phyloP scores from a whole-genome alignment of 2,329 filamentous ascomycete genomes.

The Exophiala sp. region DNA sequence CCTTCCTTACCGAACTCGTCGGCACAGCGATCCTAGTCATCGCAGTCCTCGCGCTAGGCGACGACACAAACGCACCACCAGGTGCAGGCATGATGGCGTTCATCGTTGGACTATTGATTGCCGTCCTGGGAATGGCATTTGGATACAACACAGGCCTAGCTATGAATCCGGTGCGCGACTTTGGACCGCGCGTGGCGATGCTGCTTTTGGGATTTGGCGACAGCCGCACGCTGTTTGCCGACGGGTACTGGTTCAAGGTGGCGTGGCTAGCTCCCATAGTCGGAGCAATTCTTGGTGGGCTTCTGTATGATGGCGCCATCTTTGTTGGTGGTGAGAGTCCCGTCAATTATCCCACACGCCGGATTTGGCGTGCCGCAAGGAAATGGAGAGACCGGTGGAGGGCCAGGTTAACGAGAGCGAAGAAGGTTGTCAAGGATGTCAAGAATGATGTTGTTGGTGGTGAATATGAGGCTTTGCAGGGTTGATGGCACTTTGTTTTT shows the following conservation, averaged over 20 bases:
- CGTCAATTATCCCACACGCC: conserved; percentile 49
- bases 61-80: conserved; percentile 47
- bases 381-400: conserved; percentile 36
- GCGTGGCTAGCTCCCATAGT: conserved; percentile 41
- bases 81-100: conserved; percentile 53
- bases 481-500: neutral
- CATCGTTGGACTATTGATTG: conserved; percentile 46
- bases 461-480: neutral
- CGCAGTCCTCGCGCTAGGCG: conserved; percentile 45
- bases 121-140: conserved; percentile 37
- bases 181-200: conserved; percentile 48
- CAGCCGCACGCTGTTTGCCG: conserved; percentile 38
- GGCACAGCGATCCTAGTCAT: conserved; percentile 42
- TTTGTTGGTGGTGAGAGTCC: conserved; percentile 52
- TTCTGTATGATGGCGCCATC: conserved; percentile 51
- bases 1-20: conserved; percentile 49
- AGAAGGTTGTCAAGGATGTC: neutral
- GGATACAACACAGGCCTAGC: conserved; percentile 48
- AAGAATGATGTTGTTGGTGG: conserved; percentile 3
- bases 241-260: conserved; percentile 44
- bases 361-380: conserved; percentile 38
- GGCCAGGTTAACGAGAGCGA: conserved; percentile 7
- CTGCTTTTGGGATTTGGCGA: conserved; percentile 44
- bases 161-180: conserved; percentile 50
- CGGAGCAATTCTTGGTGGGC: conserved; percentile 44